phyloP scores from a whole-genome alignment of 176 grass and related monocot species.

The Avena atlantica region DNA sequence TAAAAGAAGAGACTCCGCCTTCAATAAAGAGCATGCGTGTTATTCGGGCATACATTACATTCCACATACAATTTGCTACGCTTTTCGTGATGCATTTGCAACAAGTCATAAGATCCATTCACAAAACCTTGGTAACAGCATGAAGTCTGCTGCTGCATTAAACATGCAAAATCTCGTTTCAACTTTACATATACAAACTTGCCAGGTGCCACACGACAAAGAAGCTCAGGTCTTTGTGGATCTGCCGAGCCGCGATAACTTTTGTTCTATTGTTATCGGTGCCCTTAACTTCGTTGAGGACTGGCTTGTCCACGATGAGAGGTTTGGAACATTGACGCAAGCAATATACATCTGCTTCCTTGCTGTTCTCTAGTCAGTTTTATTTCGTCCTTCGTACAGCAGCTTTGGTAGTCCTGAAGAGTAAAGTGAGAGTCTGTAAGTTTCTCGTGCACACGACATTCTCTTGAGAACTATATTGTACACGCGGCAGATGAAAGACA shows the following conservation, averaged over 20 bases:
- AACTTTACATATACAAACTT: not conserved
- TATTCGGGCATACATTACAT: no score
- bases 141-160: not conserved
- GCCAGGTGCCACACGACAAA: no score
- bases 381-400: not conserved
- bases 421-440: not conserved
- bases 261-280: not conserved
- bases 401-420: conserved; percentile 27
- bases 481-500: conserved; percentile 16
- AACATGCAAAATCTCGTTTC: not conserved
- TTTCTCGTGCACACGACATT: not conserved
- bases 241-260: not conserved
- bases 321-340: no score
- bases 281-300: conserved; percentile 23
- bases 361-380: conserved; percentile 6
- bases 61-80: not conserved
- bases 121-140: no score
- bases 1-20: no score
- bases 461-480: not conserved
- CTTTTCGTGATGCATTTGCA: not conserved
- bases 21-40: no score
- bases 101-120: not conserved
- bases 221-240: not conserved
- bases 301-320: conserved; percentile 32
- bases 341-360: not conserved